A percentile compares a stretch with the other conserved stretches of the same genome.
phyloP scores from a whole-genome alignment of 306 rosid species.

The Mimosa bimucronata region DNA sequence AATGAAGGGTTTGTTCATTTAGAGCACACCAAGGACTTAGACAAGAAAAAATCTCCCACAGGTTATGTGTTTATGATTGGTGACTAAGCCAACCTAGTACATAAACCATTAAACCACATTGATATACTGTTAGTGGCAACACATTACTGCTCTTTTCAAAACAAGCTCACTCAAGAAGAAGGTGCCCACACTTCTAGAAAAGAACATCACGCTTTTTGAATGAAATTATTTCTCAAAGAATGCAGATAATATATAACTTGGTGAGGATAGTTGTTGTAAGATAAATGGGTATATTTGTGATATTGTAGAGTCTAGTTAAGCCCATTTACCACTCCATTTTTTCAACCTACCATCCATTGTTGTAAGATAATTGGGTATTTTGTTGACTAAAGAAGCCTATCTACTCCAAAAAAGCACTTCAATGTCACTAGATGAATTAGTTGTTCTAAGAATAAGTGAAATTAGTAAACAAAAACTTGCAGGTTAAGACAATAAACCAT shows the following conservation, averaged over 20 bases:
- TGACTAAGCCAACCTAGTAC: neutral
- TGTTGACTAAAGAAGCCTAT: neutral
- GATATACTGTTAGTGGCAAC: neutral
- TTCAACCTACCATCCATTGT: neutral
- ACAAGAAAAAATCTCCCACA: constrained; percentile 4
- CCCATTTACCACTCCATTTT: neutral
- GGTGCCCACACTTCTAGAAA: neutral
- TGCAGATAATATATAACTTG: neutral
- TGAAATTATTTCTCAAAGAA: neutral
- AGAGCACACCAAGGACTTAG: neutral
- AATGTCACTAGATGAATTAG: neutral
- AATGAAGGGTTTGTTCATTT: neutral
- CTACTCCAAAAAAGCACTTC: neutral
- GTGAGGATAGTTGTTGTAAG: neutral
- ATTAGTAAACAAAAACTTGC: neutral
- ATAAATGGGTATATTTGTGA: neutral
- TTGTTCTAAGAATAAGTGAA: neutral
- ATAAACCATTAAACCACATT: neutral
- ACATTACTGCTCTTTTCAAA: neutral
- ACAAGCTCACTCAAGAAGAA: neutral
- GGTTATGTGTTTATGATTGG: neutral
- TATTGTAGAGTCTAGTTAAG: neutral
- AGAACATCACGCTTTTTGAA: neutral
- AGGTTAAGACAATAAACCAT: neutral
- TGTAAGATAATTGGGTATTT: neutral